Percentiles rank a stretch among this genome's conserved stretches.
Evolutionary conservation across 2,329 filamentous ascomycete species (phyloP).

Genomic region (Thielaviopsis euricoi): DNA sequence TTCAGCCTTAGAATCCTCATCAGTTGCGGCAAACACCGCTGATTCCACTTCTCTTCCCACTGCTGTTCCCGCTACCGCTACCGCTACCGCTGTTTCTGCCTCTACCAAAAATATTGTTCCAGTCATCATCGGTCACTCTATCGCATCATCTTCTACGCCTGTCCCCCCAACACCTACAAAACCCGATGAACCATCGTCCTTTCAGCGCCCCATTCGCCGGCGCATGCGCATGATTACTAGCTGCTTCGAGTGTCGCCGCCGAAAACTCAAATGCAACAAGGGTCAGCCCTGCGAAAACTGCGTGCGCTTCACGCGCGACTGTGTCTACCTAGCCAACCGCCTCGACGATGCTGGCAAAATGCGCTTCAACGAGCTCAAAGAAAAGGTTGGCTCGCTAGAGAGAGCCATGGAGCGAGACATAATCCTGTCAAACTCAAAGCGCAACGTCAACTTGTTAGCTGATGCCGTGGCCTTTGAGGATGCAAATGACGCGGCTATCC

Average conservation of each 20-base stretch:
- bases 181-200: background rate
- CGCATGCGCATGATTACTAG: slow-evolving; percentile 52
- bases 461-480: slow-evolving; percentile 39
- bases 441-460: slow-evolving; percentile 20
- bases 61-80: background rate
- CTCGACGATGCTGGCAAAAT: slow-evolving; percentile 54
- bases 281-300: slow-evolving; percentile 54
- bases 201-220: slow-evolving; percentile 30
- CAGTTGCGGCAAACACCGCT: no score
- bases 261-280: slow-evolving; percentile 69
- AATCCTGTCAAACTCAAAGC: slow-evolving; percentile 25
- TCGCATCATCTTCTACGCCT: background rate
- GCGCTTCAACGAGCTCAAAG: slow-evolving; percentile 60
- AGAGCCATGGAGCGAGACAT: slow-evolving; percentile 53
- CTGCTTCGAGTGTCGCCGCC: slow-evolving; percentile 53
- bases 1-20: background rate
- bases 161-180: background rate
- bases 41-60: background rate
- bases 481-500: slow-evolving; percentile 42
- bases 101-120: background rate
- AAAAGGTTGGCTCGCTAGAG: slow-evolving; percentile 58
- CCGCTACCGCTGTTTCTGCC: background rate
- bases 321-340: slow-evolving; percentile 47
- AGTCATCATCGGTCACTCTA: background rate
- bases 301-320: slow-evolving; percentile 34